These are phyloP conservation scores for Sarcodon sp. DNA, from an alignment of 768 basidiomycete species.

Conservation along the genomic window DNA sequence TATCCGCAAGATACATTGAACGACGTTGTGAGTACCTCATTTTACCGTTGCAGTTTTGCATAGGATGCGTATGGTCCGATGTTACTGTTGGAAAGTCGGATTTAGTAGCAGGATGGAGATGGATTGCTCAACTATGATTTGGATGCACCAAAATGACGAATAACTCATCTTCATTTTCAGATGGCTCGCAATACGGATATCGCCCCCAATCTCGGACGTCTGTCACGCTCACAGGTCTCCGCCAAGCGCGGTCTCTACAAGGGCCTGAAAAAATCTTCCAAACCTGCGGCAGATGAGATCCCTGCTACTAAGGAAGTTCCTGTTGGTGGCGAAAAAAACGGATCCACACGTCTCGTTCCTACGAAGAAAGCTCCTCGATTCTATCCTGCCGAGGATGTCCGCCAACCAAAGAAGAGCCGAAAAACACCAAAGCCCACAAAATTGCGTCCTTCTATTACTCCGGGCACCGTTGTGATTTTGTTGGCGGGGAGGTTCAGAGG, in stretches of 20 bases:
- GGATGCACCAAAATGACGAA: constrained; percentile 21
- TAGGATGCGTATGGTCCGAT: too few species aligned
- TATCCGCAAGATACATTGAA: too few species aligned
- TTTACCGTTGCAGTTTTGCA: too few species aligned
- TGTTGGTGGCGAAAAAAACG: constrained; percentile 86
- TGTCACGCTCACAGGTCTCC: constrained; percentile 73
- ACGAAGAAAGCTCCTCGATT: constrained; percentile 76
- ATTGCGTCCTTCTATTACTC: constrained; percentile 81
- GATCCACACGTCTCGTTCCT: constrained; percentile 77
- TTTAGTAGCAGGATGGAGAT: constrained; percentile 5
- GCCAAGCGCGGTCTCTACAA: constrained; percentile 78
- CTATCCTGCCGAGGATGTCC: constrained; percentile 94
- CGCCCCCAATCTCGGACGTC: constrained; percentile 67
- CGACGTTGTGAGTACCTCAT: too few species aligned
- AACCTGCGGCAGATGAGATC: constrained; percentile 44
- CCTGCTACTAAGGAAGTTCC: constrained; percentile 64
- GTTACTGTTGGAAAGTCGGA: too few species aligned
- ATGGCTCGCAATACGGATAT: constrained; percentile 86
- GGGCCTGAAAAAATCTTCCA: constrained; percentile 68
- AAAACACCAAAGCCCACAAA: constrained; percentile 70
- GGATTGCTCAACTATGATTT: constrained; percentile 15
- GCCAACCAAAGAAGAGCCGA: constrained; percentile 82
- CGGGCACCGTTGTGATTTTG: constrained; percentile 91
- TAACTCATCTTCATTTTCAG: constrained; percentile 19
- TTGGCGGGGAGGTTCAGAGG: constrained; percentile 97